phyloP scores from a whole-genome alignment of 352 stramenopile species.

The Pythium brassicae region DNA sequence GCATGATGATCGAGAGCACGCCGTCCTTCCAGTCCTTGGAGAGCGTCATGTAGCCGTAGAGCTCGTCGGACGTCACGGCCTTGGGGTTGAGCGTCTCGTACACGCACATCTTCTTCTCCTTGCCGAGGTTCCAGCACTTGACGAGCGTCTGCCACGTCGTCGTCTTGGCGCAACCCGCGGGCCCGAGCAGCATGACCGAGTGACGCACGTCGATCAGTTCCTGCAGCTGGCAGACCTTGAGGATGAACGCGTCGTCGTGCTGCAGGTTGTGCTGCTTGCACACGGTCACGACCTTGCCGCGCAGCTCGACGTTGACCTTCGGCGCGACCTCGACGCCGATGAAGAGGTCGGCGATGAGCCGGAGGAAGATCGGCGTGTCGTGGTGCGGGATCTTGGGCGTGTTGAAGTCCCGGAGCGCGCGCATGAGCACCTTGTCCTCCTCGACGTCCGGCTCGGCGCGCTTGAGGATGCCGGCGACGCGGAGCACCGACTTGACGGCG shows the following conservation, averaged over 20 bases:
- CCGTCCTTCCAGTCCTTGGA: conserved; percentile 90
- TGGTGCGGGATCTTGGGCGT: conserved; percentile 86
- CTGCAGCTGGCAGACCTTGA: conserved; percentile 85
- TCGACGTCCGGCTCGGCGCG: conserved; percentile 75
- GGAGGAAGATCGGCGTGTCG: conserved; percentile 86
- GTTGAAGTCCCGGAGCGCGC: conserved; percentile 83
- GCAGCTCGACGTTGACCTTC: conserved; percentile 92
- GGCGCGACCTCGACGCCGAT: conserved; percentile 93
- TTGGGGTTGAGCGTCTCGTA: conserved; percentile 89
- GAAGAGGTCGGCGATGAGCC: conserved; percentile 84
- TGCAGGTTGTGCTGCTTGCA: conserved; percentile 87
- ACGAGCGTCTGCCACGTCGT: conserved; percentile 83
- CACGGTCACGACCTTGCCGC: conserved; percentile 89
- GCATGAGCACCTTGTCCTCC: conserved; percentile 87
- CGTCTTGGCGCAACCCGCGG: conserved; percentile 79
- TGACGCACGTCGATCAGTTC: conserved; percentile 87
- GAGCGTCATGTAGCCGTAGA: conserved; percentile 93
- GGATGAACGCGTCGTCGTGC: conserved; percentile 82
- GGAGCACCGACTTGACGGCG: conserved; percentile 85
- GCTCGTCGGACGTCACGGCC: conserved; percentile 85
- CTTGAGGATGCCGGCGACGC: conserved; percentile 84
- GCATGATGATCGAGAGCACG: conserved; percentile 89
- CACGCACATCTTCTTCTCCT: conserved; percentile 87
- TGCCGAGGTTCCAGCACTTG: conserved; percentile 85
- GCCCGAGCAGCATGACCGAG: conserved; percentile 84